These are phyloP conservation scores for Urochloa ruziziensis DNA, from an alignment of 176 grass and related monocot genomes.

Conservation along the genomic window DNA sequence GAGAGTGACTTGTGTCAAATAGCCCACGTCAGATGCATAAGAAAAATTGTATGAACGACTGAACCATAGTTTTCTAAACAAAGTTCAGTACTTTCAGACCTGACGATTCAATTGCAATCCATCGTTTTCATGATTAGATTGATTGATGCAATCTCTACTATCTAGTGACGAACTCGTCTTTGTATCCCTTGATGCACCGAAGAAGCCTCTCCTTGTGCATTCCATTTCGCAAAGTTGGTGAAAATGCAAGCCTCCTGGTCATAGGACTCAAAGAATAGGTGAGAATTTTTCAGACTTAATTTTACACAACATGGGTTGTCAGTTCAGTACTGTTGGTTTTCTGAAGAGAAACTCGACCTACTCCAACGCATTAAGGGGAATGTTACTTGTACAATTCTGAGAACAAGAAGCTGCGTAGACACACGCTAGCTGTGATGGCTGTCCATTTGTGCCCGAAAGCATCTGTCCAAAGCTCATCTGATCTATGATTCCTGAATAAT, in stretches of 20 bases:
- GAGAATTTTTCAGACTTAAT: not conserved
- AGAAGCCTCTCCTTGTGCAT: not conserved
- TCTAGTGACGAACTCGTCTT: constrained; percentile 33
- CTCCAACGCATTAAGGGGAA: not conserved
- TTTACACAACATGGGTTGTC: not conserved
- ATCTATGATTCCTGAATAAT: not conserved
- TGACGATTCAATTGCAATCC: not conserved
- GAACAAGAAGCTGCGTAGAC: not conserved
- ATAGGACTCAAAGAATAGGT: not conserved
- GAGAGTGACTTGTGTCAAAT: constrained; percentile 8
- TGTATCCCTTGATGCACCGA: not conserved
- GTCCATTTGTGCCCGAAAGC: constrained; percentile 14
- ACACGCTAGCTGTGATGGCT: not conserved
- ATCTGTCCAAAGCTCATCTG: not conserved
- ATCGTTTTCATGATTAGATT: not conserved
- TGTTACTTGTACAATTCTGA: not conserved
- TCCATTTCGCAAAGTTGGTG: not conserved
- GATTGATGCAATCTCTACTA: not conserved
- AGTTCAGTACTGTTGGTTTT: not conserved
- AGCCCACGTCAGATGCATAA: not conserved
- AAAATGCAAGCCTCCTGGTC: not conserved
- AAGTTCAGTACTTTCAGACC: not conserved
- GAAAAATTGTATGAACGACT: not conserved
- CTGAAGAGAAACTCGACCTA: not conserved
- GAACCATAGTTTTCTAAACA: not conserved